These are phyloP conservation scores for Naganishia albida DNA, from an alignment of 1,284 basidiomycete genomes.

Conservation along the genomic window DNA sequence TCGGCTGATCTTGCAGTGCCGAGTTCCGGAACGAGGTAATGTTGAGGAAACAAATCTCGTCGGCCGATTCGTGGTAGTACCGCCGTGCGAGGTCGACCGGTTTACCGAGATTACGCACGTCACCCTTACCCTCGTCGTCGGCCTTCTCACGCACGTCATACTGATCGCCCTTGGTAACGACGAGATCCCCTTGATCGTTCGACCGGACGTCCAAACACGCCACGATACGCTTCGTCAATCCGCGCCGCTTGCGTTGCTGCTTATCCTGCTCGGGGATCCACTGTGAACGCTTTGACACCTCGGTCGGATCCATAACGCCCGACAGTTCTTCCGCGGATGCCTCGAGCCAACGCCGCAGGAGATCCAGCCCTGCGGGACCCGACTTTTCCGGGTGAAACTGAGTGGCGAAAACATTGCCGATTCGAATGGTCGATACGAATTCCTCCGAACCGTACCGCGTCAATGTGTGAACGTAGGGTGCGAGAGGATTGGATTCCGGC, in stretches of 20 bases:
- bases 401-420: slow-evolving; percentile 85
- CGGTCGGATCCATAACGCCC: slow-evolving; percentile 26
- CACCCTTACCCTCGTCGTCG: slow-evolving; percentile 59
- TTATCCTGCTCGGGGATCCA: slow-evolving; percentile 34
- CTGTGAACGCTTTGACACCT: slow-evolving; percentile 15
- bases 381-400: slow-evolving; percentile 99
- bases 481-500: slow-evolving; percentile 41
- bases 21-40: slow-evolving; percentile 99
- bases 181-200: slow-evolving; percentile 94
- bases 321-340: slow-evolving; percentile 51
- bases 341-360: slow-evolving; percentile 81
- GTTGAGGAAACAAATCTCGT: slow-evolving; percentile 96
- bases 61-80: slow-evolving; percentile 88
- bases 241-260: slow-evolving; percentile 56
- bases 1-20: slow-evolving; percentile 92
- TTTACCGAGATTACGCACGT: slow-evolving; percentile 96
- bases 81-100: slow-evolving; percentile 86
- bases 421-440: slow-evolving; percentile 84
- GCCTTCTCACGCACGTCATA: slow-evolving; percentile 93
- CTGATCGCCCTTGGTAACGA: slow-evolving; percentile 99
- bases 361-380: slow-evolving; percentile 80
- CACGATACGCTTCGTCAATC: slow-evolving; percentile 89
- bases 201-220: slow-evolving; percentile 97
- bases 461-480: slow-evolving; percentile 76
- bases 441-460: slow-evolving; percentile 91